Conservation (phyloP, 1,284 basidiomycete species). For the Cutaneotrichosporon sp. region DNA sequence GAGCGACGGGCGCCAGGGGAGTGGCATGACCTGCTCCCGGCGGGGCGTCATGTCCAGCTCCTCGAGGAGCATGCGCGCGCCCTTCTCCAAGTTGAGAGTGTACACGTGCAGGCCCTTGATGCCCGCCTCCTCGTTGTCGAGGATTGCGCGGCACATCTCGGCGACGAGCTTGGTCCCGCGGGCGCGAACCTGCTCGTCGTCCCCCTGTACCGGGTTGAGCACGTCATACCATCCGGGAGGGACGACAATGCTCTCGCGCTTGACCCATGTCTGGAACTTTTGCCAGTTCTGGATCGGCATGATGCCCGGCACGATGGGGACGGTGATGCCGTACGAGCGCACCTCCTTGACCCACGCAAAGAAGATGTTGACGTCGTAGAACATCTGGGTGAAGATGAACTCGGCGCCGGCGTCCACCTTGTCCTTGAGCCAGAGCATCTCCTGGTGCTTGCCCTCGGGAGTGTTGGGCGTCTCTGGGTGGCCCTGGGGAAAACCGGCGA, state of each 20-base stretch:
- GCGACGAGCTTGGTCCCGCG: constrained; percentile 82
- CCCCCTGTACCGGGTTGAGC: constrained; percentile 82
- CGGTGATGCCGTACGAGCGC: constrained; percentile 77
- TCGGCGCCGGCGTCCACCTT: constrained; percentile 95
- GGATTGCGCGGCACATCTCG: constrained; percentile 77
- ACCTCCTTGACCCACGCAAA: constrained; percentile 78
- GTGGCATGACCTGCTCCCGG: constrained; percentile 77
- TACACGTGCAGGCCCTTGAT: constrained; percentile 91
- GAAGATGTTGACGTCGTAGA: constrained; percentile 89
- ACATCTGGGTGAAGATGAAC: constrained; percentile 94
- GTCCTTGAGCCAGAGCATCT: constrained; percentile 78
- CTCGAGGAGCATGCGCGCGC: constrained; percentile 84
- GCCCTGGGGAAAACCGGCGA: constrained; percentile 81
- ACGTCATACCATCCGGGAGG: constrained; percentile 74
- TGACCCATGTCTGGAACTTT: constrained; percentile 88
- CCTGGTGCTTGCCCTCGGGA: constrained; percentile 51
- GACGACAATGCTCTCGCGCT: constrained; percentile 76
- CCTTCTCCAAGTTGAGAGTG: constrained; percentile 97
- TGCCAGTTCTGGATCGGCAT: constrained; percentile 98
- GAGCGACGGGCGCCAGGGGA: constrained; percentile 91
- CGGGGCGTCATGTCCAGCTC: constrained; percentile 78
- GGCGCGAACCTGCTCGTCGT: constrained; percentile 84
- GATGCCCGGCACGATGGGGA: constrained; percentile 87
- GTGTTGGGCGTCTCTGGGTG: constrained; percentile 59
- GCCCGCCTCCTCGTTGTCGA: constrained; percentile 66